phyloP scores from a whole-genome alignment of 2,329 filamentous ascomycete genomes.

The Phaeosphaeria sp. region DNA sequence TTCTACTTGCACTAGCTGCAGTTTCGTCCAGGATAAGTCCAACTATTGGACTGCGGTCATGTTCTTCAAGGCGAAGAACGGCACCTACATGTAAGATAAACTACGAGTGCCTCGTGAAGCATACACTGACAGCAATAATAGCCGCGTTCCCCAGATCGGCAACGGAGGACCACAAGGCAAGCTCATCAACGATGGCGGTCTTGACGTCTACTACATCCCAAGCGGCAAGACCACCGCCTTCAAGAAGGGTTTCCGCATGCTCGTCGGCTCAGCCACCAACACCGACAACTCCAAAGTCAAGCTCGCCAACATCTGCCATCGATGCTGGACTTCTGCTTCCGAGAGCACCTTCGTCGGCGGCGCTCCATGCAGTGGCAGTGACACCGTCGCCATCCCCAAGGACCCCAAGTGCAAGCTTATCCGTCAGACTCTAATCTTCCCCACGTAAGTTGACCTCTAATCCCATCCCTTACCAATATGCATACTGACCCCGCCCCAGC shows the following conservation, averaged over 20 bases:
- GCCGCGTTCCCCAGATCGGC: constrained; percentile 20
- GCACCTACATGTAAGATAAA: constrained; percentile 28
- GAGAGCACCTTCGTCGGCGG: constrained; percentile 58
- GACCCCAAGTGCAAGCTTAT: constrained; percentile 60
- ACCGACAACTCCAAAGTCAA: constrained; percentile 39
- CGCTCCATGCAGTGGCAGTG: constrained; percentile 58
- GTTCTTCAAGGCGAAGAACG: constrained; percentile 47
- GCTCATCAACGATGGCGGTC: constrained; percentile 44
- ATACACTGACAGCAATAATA: not conserved
- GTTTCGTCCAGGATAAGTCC: constrained; percentile 40
- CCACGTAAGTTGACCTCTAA: constrained; percentile 23
- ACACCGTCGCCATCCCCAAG: constrained; percentile 59
- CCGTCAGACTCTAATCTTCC: constrained; percentile 61
- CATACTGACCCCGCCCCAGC: constrained; percentile 5
- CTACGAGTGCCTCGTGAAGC: not conserved
- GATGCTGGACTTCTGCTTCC: constrained; percentile 52
- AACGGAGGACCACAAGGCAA: constrained; percentile 45
- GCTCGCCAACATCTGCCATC: constrained; percentile 40
- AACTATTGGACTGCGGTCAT: constrained; percentile 48
- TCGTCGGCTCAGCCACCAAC: constrained; percentile 39
- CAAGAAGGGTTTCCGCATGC: constrained; percentile 46
- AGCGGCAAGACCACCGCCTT: constrained; percentile 44
- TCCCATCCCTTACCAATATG: not conserved
- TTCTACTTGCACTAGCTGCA: constrained; percentile 44
- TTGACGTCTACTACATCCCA: constrained; percentile 46